Percentiles rank a stretch among this genome's conserved stretches.
phyloP scores from a whole-genome alignment of 352 stramenopile genomes.

The Globisporangium spiculum region DNA sequence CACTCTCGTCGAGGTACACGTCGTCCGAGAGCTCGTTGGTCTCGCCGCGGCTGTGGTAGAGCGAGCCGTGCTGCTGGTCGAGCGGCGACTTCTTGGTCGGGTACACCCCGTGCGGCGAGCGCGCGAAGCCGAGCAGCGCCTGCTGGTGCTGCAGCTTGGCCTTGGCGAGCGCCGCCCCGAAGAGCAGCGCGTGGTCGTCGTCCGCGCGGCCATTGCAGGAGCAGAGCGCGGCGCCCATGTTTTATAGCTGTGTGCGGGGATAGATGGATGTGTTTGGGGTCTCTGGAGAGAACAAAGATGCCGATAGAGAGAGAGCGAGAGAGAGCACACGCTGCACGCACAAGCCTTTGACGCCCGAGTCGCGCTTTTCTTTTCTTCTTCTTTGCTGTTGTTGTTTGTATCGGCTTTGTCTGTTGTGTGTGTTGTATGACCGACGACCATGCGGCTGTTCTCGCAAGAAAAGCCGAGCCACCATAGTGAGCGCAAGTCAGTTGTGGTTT shows the following conservation, averaged over 20 bases:
- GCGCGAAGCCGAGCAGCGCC: conserved; percentile 16
- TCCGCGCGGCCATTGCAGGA: conserved; percentile 43
- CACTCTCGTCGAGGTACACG: conserved; percentile 20
- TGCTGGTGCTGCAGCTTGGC: conserved; percentile 40
- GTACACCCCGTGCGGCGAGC: conserved; percentile 10
- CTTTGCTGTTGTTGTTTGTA: neutral
- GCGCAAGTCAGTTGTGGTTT: neutral
- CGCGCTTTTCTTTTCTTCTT: conserved; percentile 7
- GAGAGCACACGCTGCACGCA: neutral
- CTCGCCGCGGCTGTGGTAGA: conserved; percentile 48
- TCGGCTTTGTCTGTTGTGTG: neutral
- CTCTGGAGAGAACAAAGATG: neutral
- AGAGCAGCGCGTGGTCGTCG: conserved; percentile 26
- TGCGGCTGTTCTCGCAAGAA: conserved; percentile 3
- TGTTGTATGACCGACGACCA: neutral
- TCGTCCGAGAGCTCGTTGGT: conserved; percentile 59
- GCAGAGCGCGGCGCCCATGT: conserved; percentile 54
- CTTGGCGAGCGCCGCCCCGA: conserved; percentile 21
- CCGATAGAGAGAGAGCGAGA: neutral
- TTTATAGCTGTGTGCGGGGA: neutral
- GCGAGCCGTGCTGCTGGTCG: conserved; percentile 28
- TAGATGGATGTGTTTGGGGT: neutral
- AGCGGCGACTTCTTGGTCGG: conserved; percentile 5
- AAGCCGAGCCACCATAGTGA: conserved; percentile 4
- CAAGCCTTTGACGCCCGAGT: neutral